Conservation (phyloP, 2,329 filamentous ascomycete species). For the Trichoderma sp. region DNA sequence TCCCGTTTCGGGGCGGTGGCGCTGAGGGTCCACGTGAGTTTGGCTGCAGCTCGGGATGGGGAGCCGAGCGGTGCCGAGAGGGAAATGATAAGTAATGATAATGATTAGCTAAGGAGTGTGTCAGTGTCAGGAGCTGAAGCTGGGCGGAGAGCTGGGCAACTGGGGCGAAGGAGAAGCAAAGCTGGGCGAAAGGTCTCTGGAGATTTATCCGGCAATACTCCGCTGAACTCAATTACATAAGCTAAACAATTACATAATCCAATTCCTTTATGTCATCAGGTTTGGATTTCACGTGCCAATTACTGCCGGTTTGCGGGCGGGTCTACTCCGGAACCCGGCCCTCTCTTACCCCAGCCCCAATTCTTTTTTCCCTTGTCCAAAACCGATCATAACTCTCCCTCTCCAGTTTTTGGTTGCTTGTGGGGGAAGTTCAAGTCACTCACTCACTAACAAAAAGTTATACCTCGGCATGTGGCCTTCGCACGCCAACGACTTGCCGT, state of each 20-base stretch:
- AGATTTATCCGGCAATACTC: background rate
- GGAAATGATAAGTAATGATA: background rate
- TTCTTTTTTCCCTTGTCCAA: background rate
- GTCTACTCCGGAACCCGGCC: conserved; percentile 5
- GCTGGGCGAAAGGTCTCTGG: background rate
- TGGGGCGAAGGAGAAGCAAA: background rate
- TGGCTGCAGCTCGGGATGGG: conserved; percentile 3
- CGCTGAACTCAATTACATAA: background rate
- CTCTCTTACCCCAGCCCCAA: background rate
- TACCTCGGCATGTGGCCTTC: conserved; percentile 11
- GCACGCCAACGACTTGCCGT: background rate
- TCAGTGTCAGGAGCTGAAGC: background rate
- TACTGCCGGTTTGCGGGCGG: background rate
- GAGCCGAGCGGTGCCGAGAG: background rate
- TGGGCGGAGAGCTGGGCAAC: background rate
- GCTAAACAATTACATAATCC: background rate
- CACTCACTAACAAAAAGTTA: background rate
- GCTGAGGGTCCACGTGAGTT: conserved; percentile 2
- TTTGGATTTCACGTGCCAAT: background rate
- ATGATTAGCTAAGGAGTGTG: background rate
- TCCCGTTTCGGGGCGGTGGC: background rate
- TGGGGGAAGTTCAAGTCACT: background rate
- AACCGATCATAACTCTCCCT: background rate
- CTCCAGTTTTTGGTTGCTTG: background rate
- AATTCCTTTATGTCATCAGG: no score